Conservation (phyloP, 129 eudicot genomes). For the Kitagawia praeruptora region DNA sequence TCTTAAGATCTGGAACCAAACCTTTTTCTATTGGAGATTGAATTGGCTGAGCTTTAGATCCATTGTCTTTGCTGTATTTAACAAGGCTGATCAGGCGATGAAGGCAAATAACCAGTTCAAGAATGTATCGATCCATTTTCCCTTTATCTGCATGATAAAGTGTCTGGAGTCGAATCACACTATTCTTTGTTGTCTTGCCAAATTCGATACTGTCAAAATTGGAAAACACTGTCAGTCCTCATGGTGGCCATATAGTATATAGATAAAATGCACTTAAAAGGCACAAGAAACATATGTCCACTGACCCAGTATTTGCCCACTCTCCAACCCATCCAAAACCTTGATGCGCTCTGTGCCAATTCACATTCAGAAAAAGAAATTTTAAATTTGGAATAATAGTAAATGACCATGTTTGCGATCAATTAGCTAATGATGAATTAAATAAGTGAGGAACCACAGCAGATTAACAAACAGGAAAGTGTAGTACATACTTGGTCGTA, state of each 20-base stretch:
- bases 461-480: not conserved
- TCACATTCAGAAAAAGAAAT: not conserved
- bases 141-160: constrained; percentile 78
- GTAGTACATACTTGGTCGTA: constrained; percentile 57
- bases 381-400: not conserved
- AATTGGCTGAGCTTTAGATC: constrained; percentile 30
- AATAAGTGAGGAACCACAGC: not conserved
- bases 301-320: constrained; percentile 96
- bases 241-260: not conserved
- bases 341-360: constrained; percentile 73
- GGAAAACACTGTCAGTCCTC: not conserved
- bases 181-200: constrained; percentile 44
- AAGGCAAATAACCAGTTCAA: constrained; percentile 66
- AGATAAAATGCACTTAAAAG: not conserved
- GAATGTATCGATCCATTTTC: constrained; percentile 60
- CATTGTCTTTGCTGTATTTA: constrained; percentile 50
- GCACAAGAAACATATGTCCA: not conserved
- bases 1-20: constrained; percentile 8
- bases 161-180: constrained; percentile 73
- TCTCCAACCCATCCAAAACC: constrained; percentile 99
- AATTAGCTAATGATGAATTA: not conserved
- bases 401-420: not conserved
- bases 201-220: constrained; percentile 54
- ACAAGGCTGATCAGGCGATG: constrained; percentile 68
- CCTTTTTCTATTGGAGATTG: constrained; percentile 44